phyloP scores from a whole-genome alignment of 371 early-diverging fungal genomes.

The Mortierella sp. region DNA sequence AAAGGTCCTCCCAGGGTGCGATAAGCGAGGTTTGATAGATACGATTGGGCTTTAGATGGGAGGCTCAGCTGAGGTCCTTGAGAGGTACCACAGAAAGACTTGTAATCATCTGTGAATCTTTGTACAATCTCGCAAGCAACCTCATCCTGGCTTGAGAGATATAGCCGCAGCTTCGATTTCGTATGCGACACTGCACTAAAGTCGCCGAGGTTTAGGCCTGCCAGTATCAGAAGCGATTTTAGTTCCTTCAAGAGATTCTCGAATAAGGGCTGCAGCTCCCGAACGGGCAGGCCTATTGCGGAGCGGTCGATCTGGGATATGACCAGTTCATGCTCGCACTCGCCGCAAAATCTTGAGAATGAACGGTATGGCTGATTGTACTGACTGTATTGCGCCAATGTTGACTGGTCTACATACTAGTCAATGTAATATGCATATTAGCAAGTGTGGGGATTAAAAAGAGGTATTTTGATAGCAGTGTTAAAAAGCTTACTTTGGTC shows the following conservation, averaged over 20 bases:
- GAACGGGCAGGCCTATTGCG: constrained; percentile 16
- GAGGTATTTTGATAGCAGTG: no score
- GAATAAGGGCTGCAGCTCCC: constrained; percentile 31
- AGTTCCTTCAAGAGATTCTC: constrained; percentile 12
- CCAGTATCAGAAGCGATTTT: constrained; percentile 15
- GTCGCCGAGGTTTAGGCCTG: constrained; percentile 16
- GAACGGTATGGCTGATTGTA: constrained; percentile 76
- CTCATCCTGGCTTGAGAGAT: neutral
- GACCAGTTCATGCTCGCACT: constrained; percentile 69
- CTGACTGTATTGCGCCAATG: constrained; percentile 64
- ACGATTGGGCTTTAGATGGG: constrained; percentile 36
- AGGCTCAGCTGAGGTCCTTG: constrained; percentile 9
- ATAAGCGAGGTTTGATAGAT: constrained; percentile 31
- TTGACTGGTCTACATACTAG: constrained; percentile 59
- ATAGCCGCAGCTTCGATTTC: constrained; percentile 2
- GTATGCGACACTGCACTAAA: neutral
- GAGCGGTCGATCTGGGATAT: constrained; percentile 52
- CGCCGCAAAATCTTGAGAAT: constrained; percentile 70
- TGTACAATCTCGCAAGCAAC: constrained; percentile 20
- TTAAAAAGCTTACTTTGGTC: constrained; percentile 61
- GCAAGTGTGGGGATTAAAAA: neutral
- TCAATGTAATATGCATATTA: neutral
- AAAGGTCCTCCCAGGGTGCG: constrained; percentile 19
- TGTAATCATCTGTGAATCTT: constrained; percentile 29
- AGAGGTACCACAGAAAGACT: constrained; percentile 18